phyloP scores from a whole-genome alignment of 345 rosid species.

The Heritiera littoralis region DNA sequence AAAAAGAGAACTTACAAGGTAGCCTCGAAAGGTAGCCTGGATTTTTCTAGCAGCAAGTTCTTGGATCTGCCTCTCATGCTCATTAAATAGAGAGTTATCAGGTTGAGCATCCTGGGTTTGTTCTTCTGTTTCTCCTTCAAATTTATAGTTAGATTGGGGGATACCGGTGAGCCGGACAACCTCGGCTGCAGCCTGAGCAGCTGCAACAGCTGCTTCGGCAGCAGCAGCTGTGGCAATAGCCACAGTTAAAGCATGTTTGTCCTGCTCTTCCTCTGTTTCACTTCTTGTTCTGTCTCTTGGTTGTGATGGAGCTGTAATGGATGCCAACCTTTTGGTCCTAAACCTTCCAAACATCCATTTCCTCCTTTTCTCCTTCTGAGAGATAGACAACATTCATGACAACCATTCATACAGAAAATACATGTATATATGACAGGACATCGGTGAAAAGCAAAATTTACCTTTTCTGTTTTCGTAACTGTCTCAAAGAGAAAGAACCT shows the following conservation, averaged over 20 bases:
- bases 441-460: constrained; percentile 17
- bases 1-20: constrained; percentile 57
- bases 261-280: constrained; percentile 42
- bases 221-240: constrained; percentile 56
- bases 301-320: constrained; percentile 53
- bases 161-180: constrained; percentile 43
- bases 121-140: constrained; percentile 31
- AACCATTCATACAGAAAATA: neutral
- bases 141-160: constrained; percentile 30
- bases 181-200: constrained; percentile 56
- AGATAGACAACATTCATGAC: neutral
- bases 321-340: constrained; percentile 47
- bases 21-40: constrained; percentile 72
- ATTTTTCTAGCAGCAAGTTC: constrained; percentile 56
- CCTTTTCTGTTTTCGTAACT: constrained; percentile 58
- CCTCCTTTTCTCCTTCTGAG: constrained; percentile 52
- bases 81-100: constrained; percentile 6
- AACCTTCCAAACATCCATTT: constrained; percentile 72
- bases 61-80: constrained; percentile 30
- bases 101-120: constrained; percentile 26
- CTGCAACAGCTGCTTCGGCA: constrained; percentile 56
- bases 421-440: neutral
- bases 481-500: constrained; percentile 65
- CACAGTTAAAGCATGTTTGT: constrained; percentile 46
- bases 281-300: constrained; percentile 19